phyloP scores from a whole-genome alignment of 495 filamentous ascomycete genomes.

The Trichoderma parareesei region DNA sequence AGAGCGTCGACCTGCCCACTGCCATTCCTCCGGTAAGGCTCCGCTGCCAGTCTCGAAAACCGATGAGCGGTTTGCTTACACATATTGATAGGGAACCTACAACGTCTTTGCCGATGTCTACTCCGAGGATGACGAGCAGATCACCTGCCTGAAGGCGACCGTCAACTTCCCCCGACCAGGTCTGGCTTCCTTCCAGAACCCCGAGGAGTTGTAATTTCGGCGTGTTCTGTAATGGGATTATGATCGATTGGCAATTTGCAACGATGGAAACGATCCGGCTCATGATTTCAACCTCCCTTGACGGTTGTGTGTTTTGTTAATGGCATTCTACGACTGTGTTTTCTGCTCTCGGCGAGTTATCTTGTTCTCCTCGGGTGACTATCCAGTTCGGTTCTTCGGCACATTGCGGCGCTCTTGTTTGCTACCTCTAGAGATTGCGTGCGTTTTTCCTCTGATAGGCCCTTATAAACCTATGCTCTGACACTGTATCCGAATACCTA shows the following conservation, averaged over 20 bases:
- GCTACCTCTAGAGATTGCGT: background rate
- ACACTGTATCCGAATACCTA: background rate
- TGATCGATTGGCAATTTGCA: background rate
- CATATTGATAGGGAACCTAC: slow-evolving; percentile 66
- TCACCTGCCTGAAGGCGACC: slow-evolving; percentile 74
- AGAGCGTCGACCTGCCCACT: slow-evolving; percentile 76
- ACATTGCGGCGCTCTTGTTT: background rate
- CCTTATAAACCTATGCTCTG: background rate
- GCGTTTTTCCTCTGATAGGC: background rate
- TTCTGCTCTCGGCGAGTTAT: background rate
- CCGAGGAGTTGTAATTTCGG: background rate
- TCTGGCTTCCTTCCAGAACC: slow-evolving; percentile 10
- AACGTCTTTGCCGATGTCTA: slow-evolving; percentile 79
- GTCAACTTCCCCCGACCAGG: slow-evolving; percentile 43
- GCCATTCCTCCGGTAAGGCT: slow-evolving; percentile 79
- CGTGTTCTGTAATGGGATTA: background rate
- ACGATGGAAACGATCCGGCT: background rate
- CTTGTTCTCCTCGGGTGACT: background rate
- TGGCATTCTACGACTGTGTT: slow-evolving; percentile 1
- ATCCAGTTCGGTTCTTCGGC: background rate
- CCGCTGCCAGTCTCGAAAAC: background rate
- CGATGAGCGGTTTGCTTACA: slow-evolving; percentile 6
- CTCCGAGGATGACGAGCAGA: slow-evolving; percentile 53
- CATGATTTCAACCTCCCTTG: background rate
- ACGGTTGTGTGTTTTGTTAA: background rate